Evolutionary conservation across 1,284 basidiomycete genomes (phyloP).

Genomic region (Puccinia hordei): DNA sequence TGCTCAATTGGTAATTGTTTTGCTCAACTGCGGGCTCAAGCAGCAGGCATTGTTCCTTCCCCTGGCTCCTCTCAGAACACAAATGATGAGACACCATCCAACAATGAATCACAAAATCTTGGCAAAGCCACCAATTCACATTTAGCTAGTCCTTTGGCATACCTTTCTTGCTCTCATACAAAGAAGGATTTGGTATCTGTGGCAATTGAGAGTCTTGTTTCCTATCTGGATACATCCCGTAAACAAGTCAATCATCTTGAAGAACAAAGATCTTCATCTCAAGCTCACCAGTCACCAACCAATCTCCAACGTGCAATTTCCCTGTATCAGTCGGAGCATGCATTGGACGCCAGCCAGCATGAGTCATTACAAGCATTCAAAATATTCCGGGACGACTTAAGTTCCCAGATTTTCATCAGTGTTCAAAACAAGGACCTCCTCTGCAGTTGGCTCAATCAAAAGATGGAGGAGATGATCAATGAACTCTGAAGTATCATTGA

Average conservation of each 20-base stretch:
- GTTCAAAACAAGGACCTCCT: not conserved
- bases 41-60: not conserved
- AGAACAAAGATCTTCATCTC: not conserved
- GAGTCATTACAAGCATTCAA: not conserved
- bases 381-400: not conserved
- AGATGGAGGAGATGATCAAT: not conserved
- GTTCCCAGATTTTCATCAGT: not conserved
- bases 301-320: not conserved
- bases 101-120: not conserved
- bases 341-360: not conserved
- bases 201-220: not conserved
- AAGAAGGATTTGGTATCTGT: slow-evolving; percentile 2
- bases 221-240: not conserved
- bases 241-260: not conserved
- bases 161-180: not conserved
- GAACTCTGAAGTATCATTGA: not conserved
- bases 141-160: not conserved
- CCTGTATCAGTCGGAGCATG: not conserved
- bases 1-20: not conserved
- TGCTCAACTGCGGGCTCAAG: not conserved
- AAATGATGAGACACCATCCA: not conserved
- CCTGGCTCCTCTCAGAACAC: not conserved
- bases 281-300: not conserved
- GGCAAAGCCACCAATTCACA: not conserved
- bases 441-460: not conserved